These are phyloP conservation scores for Penicillium sp. DNA, from an alignment of 2,329 filamentous ascomycete genomes.

Conservation along the genomic window DNA sequence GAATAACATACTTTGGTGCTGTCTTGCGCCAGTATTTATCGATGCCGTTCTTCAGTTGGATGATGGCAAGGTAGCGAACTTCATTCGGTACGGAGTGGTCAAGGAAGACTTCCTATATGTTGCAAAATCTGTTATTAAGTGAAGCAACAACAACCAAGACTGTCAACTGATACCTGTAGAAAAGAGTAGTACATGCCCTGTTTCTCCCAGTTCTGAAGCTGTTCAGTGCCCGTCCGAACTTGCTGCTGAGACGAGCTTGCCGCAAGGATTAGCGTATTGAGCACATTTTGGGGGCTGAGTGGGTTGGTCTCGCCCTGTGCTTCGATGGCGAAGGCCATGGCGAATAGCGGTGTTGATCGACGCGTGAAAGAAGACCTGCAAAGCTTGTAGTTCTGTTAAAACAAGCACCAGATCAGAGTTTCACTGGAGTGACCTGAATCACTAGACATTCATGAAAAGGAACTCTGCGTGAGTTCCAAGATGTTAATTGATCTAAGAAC, in stretches of 20 bases:
- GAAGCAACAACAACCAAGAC: not conserved
- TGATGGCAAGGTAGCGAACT: slow-evolving; percentile 83
- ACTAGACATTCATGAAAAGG: not conserved
- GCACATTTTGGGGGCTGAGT: slow-evolving; percentile 63
- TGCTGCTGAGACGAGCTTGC: slow-evolving; percentile 64
- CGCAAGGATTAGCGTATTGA: slow-evolving; percentile 63
- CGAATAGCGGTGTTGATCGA: slow-evolving; percentile 17
- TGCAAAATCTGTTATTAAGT: not conserved
- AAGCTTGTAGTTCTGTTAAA: not conserved
- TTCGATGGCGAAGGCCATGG: slow-evolving; percentile 73
- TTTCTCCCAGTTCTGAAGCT: slow-evolving; percentile 70
- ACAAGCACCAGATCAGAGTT: not conserved
- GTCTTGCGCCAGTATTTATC: slow-evolving; percentile 91
- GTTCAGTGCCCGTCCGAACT: slow-evolving; percentile 65
- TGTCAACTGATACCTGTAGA: slow-evolving; percentile 58
- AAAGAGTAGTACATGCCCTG: slow-evolving; percentile 65
- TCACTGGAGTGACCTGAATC: not conserved
- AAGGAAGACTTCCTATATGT: slow-evolving; percentile 69
- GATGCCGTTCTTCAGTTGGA: slow-evolving; percentile 94
- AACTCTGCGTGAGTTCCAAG: not conserved
- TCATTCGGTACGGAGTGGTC: slow-evolving; percentile 74
- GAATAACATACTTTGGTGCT: slow-evolving; percentile 60
- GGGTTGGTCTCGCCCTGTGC: slow-evolving; percentile 78
- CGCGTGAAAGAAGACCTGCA: not conserved
- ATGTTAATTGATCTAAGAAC: slow-evolving; percentile 7